Base-by-base conservation (phyloP, 2,329 filamentous ascomycete genomes). In the Massarina eburnea region DNA sequence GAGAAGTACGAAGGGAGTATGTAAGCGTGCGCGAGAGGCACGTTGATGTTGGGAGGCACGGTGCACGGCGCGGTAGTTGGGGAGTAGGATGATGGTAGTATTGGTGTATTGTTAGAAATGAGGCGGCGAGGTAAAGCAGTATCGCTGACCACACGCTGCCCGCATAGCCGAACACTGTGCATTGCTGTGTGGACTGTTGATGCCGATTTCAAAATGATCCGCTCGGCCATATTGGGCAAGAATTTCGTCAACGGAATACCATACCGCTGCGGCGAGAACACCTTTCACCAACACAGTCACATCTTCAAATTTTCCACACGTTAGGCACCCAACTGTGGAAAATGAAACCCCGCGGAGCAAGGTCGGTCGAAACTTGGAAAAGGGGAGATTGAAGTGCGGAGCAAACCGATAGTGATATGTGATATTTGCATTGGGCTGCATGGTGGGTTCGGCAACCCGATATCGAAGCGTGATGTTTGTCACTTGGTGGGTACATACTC, bases 181-280 rank as follows among this genome's bases (percentile, higher is more conserved):
- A 14, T 5, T 35, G 36, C 32, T 32, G 35, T 35, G 27, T 43
- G 35, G 38, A 20, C 5, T 34, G 12, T 5, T 5, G 27, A 7
- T 14, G 12, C 27, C 9, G 12, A 30, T 30, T 14, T 8, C 14
- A 15, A 8, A 15, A 17, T 39, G 40, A 33, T 48, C 45, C 48
- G 48, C 41, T 51, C 36, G 41, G 48, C 48, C 48, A 48, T 51
- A 48, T 42, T 45, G 45, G 15, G 41, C 22, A 22, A 30, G 15
- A 12, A 38, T 39, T 43, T 47, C 34, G 29, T 35, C 9, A 14
- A 14, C 27, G 27, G 27, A 30, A 30, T 14, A 14, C 12, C 12
- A 8, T 30, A 30, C 27, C 6, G 27, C n/a, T 14, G n/a, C 27
- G 12, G 27, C 27, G 27, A 30, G 5, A 12, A 26, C 5, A 14